These are phyloP conservation scores for Leishmania lainsoni DNA, from an alignment of 208 protist genomes.

Conservation along the genomic window DNA sequence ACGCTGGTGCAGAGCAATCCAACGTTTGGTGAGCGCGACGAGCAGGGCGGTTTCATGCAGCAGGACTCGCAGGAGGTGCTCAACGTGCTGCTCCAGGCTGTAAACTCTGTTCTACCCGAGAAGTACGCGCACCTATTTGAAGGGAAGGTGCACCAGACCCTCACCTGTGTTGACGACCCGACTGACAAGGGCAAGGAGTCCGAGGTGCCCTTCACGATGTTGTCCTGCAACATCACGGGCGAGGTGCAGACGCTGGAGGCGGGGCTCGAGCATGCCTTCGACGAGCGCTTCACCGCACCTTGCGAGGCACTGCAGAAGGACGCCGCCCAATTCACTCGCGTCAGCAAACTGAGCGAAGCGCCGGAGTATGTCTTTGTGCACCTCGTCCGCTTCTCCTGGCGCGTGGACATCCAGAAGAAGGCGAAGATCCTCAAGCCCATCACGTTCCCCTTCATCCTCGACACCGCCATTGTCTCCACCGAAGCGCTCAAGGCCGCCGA, in stretches of 20 bases:
- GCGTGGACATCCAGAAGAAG: slow-evolving; percentile 76
- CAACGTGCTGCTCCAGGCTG: slow-evolving; percentile 52
- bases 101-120: slow-evolving; percentile 33
- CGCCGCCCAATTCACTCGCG: slow-evolving; percentile 55
- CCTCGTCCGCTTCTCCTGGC: slow-evolving; percentile 92
- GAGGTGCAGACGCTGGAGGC: slow-evolving; percentile 80
- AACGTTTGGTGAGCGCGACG: slow-evolving; percentile 68
- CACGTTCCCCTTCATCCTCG: slow-evolving; percentile 77
- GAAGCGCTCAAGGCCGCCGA: slow-evolving; percentile 54
- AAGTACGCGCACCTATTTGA: slow-evolving; percentile 53
- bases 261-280: slow-evolving; percentile 74
- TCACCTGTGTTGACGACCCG: slow-evolving; percentile 56
- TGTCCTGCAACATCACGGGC: slow-evolving; percentile 82
- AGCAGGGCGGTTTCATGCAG: slow-evolving; percentile 75
- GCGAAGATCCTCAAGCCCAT: slow-evolving; percentile 90
- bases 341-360: slow-evolving; percentile 51
- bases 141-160: slow-evolving; percentile 51
- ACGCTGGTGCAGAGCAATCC: slow-evolving; percentile 49
- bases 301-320: slow-evolving; percentile 47
- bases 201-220: slow-evolving; percentile 66
- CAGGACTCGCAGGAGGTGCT: slow-evolving; percentile 87
- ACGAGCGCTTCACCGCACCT: slow-evolving; percentile 54
- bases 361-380: slow-evolving; percentile 91
- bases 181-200: slow-evolving; percentile 39
- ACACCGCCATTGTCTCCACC: slow-evolving; percentile 54